Percentiles rank a stretch among this genome's conserved stretches.
These are phyloP conservation scores for Paraurostyla sp. DNA, from an alignment of 73 alveolate species.

Conservation along the genomic window DNA sequence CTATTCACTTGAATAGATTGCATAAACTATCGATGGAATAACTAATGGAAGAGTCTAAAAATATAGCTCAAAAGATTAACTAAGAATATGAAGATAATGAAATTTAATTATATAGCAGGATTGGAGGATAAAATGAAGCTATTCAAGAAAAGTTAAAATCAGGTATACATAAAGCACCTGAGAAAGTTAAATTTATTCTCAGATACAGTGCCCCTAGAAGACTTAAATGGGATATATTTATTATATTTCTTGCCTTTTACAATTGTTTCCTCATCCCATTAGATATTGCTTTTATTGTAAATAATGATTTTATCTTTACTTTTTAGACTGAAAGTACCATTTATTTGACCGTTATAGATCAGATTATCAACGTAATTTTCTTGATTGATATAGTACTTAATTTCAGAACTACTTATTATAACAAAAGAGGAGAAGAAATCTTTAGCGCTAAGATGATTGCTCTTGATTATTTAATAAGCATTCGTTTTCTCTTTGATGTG, in stretches of 20 bases:
- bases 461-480: constrained; percentile 33
- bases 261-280: constrained; percentile 46
- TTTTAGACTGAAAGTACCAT: constrained; percentile 34
- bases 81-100: neutral
- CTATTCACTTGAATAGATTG: neutral
- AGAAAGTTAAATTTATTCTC: neutral
- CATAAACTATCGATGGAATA: neutral
- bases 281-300: constrained; percentile 53
- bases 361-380: constrained; percentile 67
- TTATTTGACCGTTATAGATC: constrained; percentile 28
- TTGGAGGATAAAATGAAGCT: neutral
- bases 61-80: neutral
- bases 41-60: constrained; percentile 24
- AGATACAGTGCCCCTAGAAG: constrained; percentile 21
- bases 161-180: neutral
- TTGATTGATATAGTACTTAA: constrained; percentile 67
- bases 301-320: neutral
- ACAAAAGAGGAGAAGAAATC: constrained; percentile 65
- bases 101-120: neutral
- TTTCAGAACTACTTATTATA: constrained; percentile 74
- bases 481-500: constrained; percentile 71
- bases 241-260: constrained; percentile 31
- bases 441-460: constrained; percentile 54
- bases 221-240: constrained; percentile 48
- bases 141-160: neutral